A percentile compares a stretch with the other conserved stretches of the same genome.
These are phyloP conservation scores for Phialemoniopsis sp. DNA, from an alignment of 2,329 filamentous ascomycete species.

Conservation along the genomic window DNA sequence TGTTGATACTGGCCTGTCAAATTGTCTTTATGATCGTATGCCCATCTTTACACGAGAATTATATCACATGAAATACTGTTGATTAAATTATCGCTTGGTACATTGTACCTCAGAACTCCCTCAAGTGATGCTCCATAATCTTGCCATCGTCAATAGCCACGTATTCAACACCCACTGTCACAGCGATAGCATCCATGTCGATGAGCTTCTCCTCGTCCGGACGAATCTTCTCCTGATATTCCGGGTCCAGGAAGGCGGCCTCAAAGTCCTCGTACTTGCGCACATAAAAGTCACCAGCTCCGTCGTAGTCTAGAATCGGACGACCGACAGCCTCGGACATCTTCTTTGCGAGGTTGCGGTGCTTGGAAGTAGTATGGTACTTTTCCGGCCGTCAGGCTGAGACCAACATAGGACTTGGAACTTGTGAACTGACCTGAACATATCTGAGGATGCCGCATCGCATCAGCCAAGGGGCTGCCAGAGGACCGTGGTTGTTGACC, in stretches of 20 bases:
- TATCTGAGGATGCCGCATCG: neutral
- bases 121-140: neutral
- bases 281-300: neutral
- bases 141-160: constrained; percentile 1
- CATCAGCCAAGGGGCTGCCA: neutral
- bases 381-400: neutral
- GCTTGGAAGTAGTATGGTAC: constrained; percentile 1
- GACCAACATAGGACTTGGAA: too few species aligned
- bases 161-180: neutral
- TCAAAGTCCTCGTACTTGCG: neutral
- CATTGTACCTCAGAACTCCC: too few species aligned
- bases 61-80: too few species aligned
- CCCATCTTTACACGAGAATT: too few species aligned
- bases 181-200: neutral
- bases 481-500: neutral
- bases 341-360: neutral
- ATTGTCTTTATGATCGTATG: too few species aligned
- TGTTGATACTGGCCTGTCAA: too few species aligned
- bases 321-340: neutral
- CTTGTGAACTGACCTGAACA: neutral
- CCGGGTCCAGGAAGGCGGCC: neutral
- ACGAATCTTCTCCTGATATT: neutral
- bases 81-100: too few species aligned
- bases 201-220: constrained; percentile 1
- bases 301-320: neutral